Conservation (phyloP, 495 filamentous ascomycete genomes). For the Penicillium robsamsonii region DNA sequence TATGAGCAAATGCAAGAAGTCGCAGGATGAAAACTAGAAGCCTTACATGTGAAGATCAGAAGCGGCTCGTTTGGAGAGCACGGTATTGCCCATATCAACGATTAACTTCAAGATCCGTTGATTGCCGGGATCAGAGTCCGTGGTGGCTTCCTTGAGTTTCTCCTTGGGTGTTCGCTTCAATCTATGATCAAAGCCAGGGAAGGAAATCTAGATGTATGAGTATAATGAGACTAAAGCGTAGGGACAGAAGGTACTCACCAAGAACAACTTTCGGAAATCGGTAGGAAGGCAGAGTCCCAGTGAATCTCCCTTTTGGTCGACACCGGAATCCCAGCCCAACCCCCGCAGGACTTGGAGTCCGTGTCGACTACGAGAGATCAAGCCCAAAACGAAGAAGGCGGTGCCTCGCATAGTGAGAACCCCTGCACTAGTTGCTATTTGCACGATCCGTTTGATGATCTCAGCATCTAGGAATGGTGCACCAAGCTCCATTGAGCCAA, state of each 20-base stretch:
- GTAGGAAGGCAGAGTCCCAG: constrained; percentile 83
- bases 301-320: constrained; percentile 76
- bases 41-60: constrained; percentile 63
- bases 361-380: constrained; percentile 89
- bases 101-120: constrained; percentile 74
- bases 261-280: constrained; percentile 74
- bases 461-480: constrained; percentile 86
- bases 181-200: constrained; percentile 35
- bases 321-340: constrained; percentile 87
- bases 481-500: constrained; percentile 96
- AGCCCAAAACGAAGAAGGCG: constrained; percentile 90
- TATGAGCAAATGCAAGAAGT: constrained; percentile 13
- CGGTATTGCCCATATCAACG: constrained; percentile 84
- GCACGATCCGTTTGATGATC: constrained; percentile 78
- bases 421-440: constrained; percentile 80
- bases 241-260: constrained; percentile 43
- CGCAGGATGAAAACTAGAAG: neutral
- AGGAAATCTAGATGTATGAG: constrained; percentile 35
- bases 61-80: constrained; percentile 74
- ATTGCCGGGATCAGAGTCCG: constrained; percentile 64
- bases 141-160: constrained; percentile 46
- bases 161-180: constrained; percentile 40
- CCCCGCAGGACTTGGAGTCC: constrained; percentile 85
- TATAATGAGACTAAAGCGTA: neutral
- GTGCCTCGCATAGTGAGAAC: constrained; percentile 92